Percentiles rank a stretch among this genome's conserved stretches.
phyloP scores from a whole-genome alignment of 805 yeast species.

The Myxozyma sirexii region DNA sequence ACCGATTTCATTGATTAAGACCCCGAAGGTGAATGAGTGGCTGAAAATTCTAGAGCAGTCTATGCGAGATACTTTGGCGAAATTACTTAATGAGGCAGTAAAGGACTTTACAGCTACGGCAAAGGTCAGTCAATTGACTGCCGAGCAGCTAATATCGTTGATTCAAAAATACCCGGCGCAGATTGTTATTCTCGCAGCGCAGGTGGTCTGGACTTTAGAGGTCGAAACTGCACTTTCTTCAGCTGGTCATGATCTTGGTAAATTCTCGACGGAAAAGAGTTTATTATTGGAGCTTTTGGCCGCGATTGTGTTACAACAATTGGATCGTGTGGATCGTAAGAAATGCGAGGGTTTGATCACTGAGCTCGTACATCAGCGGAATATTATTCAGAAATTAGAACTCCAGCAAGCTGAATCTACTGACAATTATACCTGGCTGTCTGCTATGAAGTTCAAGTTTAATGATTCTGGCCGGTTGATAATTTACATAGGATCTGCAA shows the following conservation, averaged over 20 bases:
- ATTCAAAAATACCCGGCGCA: constrained; percentile 57
- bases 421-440: constrained; percentile 51
- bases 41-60: constrained; percentile 59
- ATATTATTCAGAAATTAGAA: constrained; percentile 42
- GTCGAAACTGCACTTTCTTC: constrained; percentile 39
- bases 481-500: constrained; percentile 57
- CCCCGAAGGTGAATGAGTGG: constrained; percentile 61
- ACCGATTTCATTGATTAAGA: constrained; percentile 50
- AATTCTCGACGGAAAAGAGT: neutral
- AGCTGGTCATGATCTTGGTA: neutral
- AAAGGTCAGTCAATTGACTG: constrained; percentile 15
- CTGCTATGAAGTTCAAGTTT: constrained; percentile 56
- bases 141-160: constrained; percentile 42
- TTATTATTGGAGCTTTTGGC: constrained; percentile 42
- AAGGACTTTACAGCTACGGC: constrained; percentile 33
- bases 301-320: constrained; percentile 38
- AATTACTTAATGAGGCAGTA: constrained; percentile 42
- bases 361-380: constrained; percentile 64
- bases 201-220: constrained; percentile 56
- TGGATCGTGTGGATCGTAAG: constrained; percentile 44
- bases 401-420: constrained; percentile 19
- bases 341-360: constrained; percentile 64
- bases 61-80: constrained; percentile 53
- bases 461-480: constrained; percentile 20
- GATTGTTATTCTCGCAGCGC: constrained; percentile 55